These are phyloP conservation scores for Pseudogymnoascus sp. DNA, from an alignment of 2,329 filamentous ascomycete genomes.

Conservation along the genomic window DNA sequence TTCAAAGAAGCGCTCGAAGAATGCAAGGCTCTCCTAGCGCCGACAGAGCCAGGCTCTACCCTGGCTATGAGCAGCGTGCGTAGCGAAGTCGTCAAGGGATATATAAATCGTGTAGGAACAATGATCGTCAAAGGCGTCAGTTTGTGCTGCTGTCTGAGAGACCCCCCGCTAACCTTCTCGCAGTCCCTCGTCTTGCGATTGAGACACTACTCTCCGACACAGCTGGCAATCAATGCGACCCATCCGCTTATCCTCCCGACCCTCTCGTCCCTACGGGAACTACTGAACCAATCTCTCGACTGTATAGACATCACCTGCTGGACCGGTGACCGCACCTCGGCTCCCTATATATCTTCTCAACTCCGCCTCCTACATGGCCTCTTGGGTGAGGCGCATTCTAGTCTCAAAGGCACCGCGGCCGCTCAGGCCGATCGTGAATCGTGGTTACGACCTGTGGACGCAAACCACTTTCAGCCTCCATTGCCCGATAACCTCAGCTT, in stretches of 20 bases:
- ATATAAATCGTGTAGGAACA: slow-evolving; percentile 84
- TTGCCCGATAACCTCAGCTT: slow-evolving; percentile 67
- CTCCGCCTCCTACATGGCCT: slow-evolving; percentile 51
- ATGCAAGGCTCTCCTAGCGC: slow-evolving; percentile 79
- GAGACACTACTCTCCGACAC: slow-evolving; percentile 51
- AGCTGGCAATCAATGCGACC: slow-evolving; percentile 32
- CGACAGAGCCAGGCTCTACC: slow-evolving; percentile 78
- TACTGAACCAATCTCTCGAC: slow-evolving; percentile 78
- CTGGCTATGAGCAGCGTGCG: slow-evolving; percentile 81
- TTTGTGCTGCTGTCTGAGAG: slow-evolving; percentile 20
- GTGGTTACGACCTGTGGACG: slow-evolving; percentile 32
- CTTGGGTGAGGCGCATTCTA: slow-evolving; percentile 44
- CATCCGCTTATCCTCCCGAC: slow-evolving; percentile 57
- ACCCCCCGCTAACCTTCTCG: slow-evolving; percentile 12
- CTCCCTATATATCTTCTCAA: slow-evolving; percentile 47
- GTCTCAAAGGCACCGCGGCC: slow-evolving; percentile 49
- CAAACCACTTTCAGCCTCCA: slow-evolving; percentile 48
- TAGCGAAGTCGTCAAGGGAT: slow-evolving; percentile 86
- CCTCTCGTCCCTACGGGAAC: slow-evolving; percentile 64
- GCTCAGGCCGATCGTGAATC: slow-evolving; percentile 30
- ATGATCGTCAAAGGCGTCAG: slow-evolving; percentile 82
- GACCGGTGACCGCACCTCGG: slow-evolving; percentile 57
- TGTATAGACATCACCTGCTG: slow-evolving; percentile 72
- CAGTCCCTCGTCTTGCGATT: slow-evolving; percentile 74
- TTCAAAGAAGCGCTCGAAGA: slow-evolving; percentile 56